Conservation (phyloP, 2,329 filamentous ascomycete species). For the Bipolaris bicolor region DNA sequence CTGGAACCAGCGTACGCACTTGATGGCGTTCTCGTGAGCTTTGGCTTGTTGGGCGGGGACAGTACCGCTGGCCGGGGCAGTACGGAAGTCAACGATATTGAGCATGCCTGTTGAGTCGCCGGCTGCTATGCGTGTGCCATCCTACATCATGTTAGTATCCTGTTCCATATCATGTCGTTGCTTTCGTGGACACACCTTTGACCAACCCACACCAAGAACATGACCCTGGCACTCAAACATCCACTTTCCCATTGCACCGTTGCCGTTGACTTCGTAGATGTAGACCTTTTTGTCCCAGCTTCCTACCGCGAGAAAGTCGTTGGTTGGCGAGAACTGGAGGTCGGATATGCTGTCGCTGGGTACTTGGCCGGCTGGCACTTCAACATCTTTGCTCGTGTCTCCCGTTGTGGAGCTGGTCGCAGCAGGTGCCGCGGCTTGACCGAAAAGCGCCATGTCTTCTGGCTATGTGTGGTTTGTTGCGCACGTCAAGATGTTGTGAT, state of each 20-base stretch:
- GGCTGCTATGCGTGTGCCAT: constrained; percentile 86
- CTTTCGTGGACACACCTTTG: constrained; percentile 67
- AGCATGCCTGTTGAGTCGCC: constrained; percentile 90
- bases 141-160: constrained; percentile 59
- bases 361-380: constrained; percentile 67
- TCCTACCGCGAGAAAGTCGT: constrained; percentile 83
- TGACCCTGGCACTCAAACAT: constrained; percentile 81
- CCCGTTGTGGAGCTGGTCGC: constrained; percentile 76
- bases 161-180: neutral
- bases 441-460: constrained; percentile 66
- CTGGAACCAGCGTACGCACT: constrained; percentile 69
- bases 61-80: constrained; percentile 47
- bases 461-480: constrained; percentile 10
- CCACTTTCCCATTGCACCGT: constrained; percentile 83
- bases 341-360: constrained; percentile 91
- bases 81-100: constrained; percentile 79
- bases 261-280: constrained; percentile 90
- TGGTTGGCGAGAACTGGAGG: constrained; percentile 77
- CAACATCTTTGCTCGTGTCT: constrained; percentile 88
- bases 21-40: constrained; percentile 79
- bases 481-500: constrained; percentile 10
- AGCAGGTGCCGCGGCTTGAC: constrained; percentile 58
- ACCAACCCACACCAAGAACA: constrained; percentile 85
- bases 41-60: constrained; percentile 64
- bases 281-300: constrained; percentile 99